Percentiles rank a stretch among this genome's conserved stretches.
phyloP scores from a whole-genome alignment of 345 rosid species.

The Passiflora organensis region DNA sequence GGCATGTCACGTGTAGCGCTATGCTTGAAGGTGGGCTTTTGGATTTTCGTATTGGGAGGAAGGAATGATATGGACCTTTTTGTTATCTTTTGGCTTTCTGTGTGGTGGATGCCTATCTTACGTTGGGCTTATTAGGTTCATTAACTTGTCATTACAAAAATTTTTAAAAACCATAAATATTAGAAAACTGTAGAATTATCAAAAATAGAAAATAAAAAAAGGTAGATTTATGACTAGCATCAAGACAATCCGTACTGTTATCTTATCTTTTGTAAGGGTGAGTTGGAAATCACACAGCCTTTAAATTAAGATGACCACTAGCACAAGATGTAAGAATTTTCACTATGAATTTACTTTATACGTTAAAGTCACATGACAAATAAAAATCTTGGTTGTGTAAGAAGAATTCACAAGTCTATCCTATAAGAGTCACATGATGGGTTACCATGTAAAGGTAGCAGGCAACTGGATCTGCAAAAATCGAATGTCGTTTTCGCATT shows the following conservation, averaged over 20 bases:
- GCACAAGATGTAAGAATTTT: too few species aligned
- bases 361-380: too few species aligned
- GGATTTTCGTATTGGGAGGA: constrained; percentile 18
- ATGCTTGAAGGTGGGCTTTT: constrained; percentile 21
- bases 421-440: not conserved
- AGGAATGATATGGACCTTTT: constrained; percentile 50
- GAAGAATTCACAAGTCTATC: not conserved
- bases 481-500: not conserved
- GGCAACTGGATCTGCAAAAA: not conserved
- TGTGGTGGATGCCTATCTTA: constrained; percentile 55
- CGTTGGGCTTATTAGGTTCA: constrained; percentile 60
- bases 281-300: constrained; percentile 17
- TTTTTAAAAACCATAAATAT: too few species aligned
- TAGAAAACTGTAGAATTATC: not conserved
- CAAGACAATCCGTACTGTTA: constrained; percentile 2
- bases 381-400: not conserved
- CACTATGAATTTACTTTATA: too few species aligned
- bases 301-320: too few species aligned
- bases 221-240: not conserved
- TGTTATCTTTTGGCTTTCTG: constrained; percentile 42
- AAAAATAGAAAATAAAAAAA: not conserved
- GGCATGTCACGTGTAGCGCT: constrained; percentile 49
- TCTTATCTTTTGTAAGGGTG: constrained; percentile 23
- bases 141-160: constrained; percentile 36
- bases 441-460: not conserved